Percentiles rank a stretch among this genome's conserved stretches.
These are phyloP conservation scores for Aphanomyces euteiches DNA, from an alignment of 352 stramenopile genomes.

Conservation along the genomic window DNA sequence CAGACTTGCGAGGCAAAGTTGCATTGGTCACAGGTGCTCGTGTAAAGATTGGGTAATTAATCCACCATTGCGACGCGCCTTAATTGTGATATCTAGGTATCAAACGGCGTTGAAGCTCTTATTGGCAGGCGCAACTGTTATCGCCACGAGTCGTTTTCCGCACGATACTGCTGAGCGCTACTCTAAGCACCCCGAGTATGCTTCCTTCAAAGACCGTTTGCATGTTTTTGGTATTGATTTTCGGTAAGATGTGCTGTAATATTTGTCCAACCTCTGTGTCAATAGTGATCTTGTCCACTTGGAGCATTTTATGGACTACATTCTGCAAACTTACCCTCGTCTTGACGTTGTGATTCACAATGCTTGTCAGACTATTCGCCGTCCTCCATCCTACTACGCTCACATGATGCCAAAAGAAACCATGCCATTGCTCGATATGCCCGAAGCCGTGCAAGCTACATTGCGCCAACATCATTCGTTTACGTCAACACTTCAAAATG, in stretches of 20 bases:
- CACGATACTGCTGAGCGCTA: conserved; percentile 90
- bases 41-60: conserved; percentile 92
- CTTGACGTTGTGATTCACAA: conserved; percentile 98
- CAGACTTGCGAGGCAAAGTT: conserved; percentile 85
- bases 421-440: conserved; percentile 51
- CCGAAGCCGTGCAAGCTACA: conserved; percentile 54
- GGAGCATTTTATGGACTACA: conserved; percentile 91
- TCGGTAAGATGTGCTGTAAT: conserved; percentile 35
- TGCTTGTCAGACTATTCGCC: conserved; percentile 95
- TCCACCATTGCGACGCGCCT: neutral
- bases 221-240: conserved; percentile 96
- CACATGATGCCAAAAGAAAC: conserved; percentile 86
- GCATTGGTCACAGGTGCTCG: conserved; percentile 93
- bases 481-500: conserved; percentile 44
- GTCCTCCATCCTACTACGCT: conserved; percentile 92
- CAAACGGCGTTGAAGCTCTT: conserved; percentile 93
- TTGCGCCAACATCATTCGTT: conserved; percentile 82
- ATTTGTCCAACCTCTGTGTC: neutral
- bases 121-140: conserved; percentile 87
- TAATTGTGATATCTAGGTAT: conserved; percentile 42
- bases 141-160: conserved; percentile 94
- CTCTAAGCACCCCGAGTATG: conserved; percentile 89
- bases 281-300: conserved; percentile 87
- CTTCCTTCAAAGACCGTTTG: conserved; percentile 90
- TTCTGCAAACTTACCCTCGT: conserved; percentile 73